Evolutionary conservation across 1,284 basidiomycete genomes (phyloP), one percentile per base, ranked within the genome.

Genomic region (Macrocystidia cucumis): DNA sequence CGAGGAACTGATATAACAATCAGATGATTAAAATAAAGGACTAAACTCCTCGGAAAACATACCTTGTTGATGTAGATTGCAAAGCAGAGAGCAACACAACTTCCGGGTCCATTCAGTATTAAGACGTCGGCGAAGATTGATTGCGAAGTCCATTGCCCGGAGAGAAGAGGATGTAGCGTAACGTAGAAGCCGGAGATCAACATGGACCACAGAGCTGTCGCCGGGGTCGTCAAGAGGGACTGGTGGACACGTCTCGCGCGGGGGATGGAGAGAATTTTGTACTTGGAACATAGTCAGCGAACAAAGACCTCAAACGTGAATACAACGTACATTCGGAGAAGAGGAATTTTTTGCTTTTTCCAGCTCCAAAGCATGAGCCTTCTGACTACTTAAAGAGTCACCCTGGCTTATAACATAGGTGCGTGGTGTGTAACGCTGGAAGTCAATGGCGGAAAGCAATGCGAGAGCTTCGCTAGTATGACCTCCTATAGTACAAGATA

Each of bases 41-140:
- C 7, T 25, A 30, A 13, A 16, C 9, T 25, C 23, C 14, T 12
- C 34, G 9, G 38, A 28, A 37, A 27, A 63, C 84, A 50, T 49
- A 92, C 95, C 55, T 79, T 74, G 41, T 86, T 80, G 17, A 91
- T 45, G 51, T 83, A 86, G 9, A 78, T 69, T 0, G 87, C 78
- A 4, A 74, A 42, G 35, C 84, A 89, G 11, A 98, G 68, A 2
- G 86, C 68, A 21, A 95, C 78, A 52, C 90, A 95, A 2, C 95
- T 98, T 6, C 93, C 96, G 0, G 96, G 96, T 4, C 96, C 96
- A 56, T 98, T 98, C 28, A 98, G 59, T 35, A 99, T 59, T 17
- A 98, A 63, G 16, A 91, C 64, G 41, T 97, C 91, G 9, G 80
- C 76, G 50, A 79, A 81, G 1, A 64, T 57, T 11, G 50, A 39